Base-by-base conservation (phyloP, 805 yeast genomes). In the Wickerhamiella parazyma region DNA sequence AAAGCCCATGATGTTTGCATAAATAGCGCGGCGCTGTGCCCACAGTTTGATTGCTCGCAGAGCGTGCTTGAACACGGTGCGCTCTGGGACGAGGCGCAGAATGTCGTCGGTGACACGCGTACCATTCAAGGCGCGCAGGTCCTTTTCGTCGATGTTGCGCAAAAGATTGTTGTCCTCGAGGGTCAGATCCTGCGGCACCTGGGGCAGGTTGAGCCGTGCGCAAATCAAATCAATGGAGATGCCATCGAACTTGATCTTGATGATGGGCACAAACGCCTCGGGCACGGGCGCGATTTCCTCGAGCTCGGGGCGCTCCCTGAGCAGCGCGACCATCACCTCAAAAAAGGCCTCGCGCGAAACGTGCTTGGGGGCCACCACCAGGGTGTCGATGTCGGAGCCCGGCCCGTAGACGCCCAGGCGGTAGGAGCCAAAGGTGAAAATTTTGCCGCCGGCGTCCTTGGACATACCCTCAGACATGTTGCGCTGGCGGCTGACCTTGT, bases 401-500 rank as follows among this genome's bases (percentile, higher is more conserved):
- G 97, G 97, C 0, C 97, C 97, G 64, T 87, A 85, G 11, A 91
- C 98, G 3, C 98, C 98, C 36, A 91, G 65, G 49, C 95, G 70
- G 56, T 87, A 91, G 1, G 96, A 86, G 1, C 98, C 98, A 65
- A 73, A 91, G 0, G 96, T 86, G 59, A 87, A 91, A n/a, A 91
- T 76, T 60, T 91, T 91, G 29, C 98, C 98, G 31, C 98, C 98
- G 0, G 97, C 94, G 61, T 91, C 98, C 45, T 67, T 72, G 0
- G 97, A 94, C 96, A 91, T 86, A 2, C 96, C 95, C 48, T 91
- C 97, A 28, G 86, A 76, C 95, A 91, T 86, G 57, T 89, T 87
- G 56, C 81, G 86, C 48, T 70, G 74, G 50, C 74, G 70, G 3
- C 93, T 80, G 7, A 86, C 96, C 11, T 64, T 72, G 55, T 75